phyloP scores from a whole-genome alignment of 148 eudicot species.

The Camellia sinensis region DNA sequence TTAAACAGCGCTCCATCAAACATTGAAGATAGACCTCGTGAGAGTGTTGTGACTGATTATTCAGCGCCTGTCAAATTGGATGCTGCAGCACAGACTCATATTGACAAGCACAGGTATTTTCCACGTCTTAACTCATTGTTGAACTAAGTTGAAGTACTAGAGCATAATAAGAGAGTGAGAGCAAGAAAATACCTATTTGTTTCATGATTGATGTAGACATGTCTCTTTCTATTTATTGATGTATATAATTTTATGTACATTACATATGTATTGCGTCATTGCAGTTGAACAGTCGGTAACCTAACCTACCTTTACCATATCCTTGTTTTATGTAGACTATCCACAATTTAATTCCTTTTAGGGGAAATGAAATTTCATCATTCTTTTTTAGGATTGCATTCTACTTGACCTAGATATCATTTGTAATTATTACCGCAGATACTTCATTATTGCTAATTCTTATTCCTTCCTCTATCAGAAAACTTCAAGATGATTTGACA shows the following conservation, averaged over 20 bases:
- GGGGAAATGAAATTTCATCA: no score
- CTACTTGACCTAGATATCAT: no score
- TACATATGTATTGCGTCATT: no score
- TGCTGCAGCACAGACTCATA: slow-evolving; percentile 14
- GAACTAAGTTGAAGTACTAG: neutral
- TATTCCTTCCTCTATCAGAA: slow-evolving; percentile 39
- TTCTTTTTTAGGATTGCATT: no score
- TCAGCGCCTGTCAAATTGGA: slow-evolving; percentile 24
- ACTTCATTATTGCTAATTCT: slow-evolving; percentile 7
- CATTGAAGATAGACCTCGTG: slow-evolving; percentile 39
- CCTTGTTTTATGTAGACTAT: neutral
- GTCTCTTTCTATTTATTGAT: neutral
- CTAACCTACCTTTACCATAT: neutral
- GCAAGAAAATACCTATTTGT: neutral
- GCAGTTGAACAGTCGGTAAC: neutral
- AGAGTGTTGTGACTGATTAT: slow-evolving; percentile 38
- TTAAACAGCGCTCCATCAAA: slow-evolving; percentile 41
- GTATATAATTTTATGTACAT: neutral
- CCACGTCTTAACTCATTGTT: neutral
- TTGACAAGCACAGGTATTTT: neutral
- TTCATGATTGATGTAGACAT: no score
- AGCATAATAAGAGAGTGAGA: neutral
- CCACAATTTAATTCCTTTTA: no score
- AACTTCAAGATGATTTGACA: slow-evolving; percentile 96
- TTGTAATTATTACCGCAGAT: neutral